Percentiles rank a stretch among this genome's conserved stretches.
phyloP scores from a whole-genome alignment of 192 early-diverging fungal genomes.

The Backusella australiensis region DNA sequence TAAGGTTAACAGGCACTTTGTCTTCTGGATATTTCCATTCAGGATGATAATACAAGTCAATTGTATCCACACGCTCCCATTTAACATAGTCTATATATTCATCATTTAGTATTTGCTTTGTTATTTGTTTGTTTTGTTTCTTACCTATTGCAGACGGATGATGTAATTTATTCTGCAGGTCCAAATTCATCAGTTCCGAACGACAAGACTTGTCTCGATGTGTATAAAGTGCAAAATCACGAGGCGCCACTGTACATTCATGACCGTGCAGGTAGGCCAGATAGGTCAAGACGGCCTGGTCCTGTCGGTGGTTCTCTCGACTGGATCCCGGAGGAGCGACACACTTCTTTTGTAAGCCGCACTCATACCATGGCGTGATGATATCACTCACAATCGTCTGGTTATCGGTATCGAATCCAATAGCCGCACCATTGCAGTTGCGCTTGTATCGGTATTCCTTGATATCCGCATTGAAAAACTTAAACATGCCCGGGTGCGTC shows the following conservation, averaged over 20 bases:
- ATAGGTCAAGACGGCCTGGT: slow-evolving; percentile 52
- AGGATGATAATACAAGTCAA: slow-evolving; percentile 26
- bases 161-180: slow-evolving; percentile 11
- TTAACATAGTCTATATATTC: slow-evolving; percentile 13
- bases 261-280: slow-evolving; percentile 39
- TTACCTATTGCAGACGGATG: slow-evolving; percentile 33
- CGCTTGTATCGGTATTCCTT: slow-evolving; percentile 34
- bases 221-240: slow-evolving; percentile 42
- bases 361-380: slow-evolving; percentile 45
- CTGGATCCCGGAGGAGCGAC: slow-evolving; percentile 53
- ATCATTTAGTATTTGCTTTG: neutral
- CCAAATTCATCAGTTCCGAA: slow-evolving; percentile 31
- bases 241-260: slow-evolving; percentile 31
- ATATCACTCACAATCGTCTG: slow-evolving; percentile 37
- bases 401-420: slow-evolving; percentile 46
- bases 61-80: slow-evolving; percentile 26
- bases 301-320: slow-evolving; percentile 53
- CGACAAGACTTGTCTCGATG: slow-evolving; percentile 49
- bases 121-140: neutral
- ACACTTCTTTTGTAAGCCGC: slow-evolving; percentile 41
- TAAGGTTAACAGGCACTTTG: slow-evolving; percentile 4
- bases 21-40: slow-evolving; percentile 31
- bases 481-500: slow-evolving; percentile 47
- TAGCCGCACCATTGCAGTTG: slow-evolving; percentile 53
- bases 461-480: slow-evolving; percentile 37